Conservation (phyloP, 495 filamentous ascomycete genomes). For the Penicillium fimorum region DNA sequence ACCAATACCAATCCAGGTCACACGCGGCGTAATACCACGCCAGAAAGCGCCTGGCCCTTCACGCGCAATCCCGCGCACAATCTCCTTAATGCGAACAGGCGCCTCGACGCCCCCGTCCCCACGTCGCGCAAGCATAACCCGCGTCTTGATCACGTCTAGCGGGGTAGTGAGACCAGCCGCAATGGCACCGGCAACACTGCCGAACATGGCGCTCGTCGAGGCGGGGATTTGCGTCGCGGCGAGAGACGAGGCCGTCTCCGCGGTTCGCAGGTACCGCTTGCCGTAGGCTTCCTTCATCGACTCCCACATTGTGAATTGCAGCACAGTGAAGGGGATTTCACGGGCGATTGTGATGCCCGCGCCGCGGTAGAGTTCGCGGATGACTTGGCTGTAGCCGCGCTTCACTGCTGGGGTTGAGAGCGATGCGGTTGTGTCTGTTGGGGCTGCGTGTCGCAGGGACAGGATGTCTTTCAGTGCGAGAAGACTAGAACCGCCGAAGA, state of each 20-base stretch:
- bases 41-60: conserved; percentile 81
- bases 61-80: conserved; percentile 65
- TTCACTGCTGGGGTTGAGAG: conserved; percentile 27
- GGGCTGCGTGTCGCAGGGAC: conserved; percentile 38
- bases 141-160: conserved; percentile 92
- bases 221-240: conserved; percentile 54
- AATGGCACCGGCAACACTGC: conserved; percentile 77
- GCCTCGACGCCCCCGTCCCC: conserved; percentile 35
- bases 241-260: conserved; percentile 7
- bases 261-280: conserved; percentile 31
- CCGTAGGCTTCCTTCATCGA: conserved; percentile 67
- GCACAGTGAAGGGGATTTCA: conserved; percentile 94
- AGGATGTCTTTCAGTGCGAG: conserved; percentile 69
- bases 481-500: conserved; percentile 54
- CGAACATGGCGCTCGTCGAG: conserved; percentile 81
- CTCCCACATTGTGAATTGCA: conserved; percentile 98
- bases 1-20: conserved; percentile 91
- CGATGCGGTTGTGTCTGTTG: background rate
- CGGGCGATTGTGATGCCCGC: conserved; percentile 89
- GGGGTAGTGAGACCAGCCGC: conserved; percentile 90
- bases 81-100: conserved; percentile 52
- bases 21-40: conserved; percentile 80
- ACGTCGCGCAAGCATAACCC: conserved; percentile 79
- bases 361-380: conserved; percentile 84
- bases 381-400: conserved; percentile 56